Evolutionary conservation across 225 moss, liverwort and hornwort genomes (phyloP).

Genomic region (Physcomitrellopsis africana): DNA sequence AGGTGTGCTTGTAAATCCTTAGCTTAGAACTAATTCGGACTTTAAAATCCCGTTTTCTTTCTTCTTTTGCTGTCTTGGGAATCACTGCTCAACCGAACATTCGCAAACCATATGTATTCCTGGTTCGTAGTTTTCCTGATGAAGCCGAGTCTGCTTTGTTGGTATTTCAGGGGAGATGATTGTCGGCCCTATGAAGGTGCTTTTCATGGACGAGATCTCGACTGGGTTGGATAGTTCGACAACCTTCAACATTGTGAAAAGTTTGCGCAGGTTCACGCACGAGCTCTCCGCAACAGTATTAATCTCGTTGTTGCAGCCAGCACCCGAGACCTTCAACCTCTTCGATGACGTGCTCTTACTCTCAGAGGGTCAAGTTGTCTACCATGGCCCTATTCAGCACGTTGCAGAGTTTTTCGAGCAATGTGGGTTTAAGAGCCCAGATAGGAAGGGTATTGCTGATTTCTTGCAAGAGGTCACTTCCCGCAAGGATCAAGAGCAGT

Average conservation of each 20-base stretch:
- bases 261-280: conserved; percentile 53
- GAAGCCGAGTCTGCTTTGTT: background rate
- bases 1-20: conserved; percentile 24
- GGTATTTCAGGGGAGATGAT: conserved; percentile 75
- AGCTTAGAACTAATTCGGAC: background rate
- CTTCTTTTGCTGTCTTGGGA: background rate
- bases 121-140: background rate
- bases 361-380: conserved; percentile 78
- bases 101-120: background rate
- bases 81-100: background rate
- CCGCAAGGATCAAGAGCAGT: conserved; percentile 92
- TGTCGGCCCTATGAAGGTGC: conserved; percentile 73
- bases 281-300: conserved; percentile 52
- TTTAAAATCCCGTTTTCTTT: background rate
- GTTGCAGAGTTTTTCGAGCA: conserved; percentile 62
- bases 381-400: conserved; percentile 61
- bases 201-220: conserved; percentile 88
- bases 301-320: conserved; percentile 73
- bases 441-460: conserved; percentile 73
- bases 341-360: conserved; percentile 79
- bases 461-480: conserved; percentile 92
- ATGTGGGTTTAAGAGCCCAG: conserved; percentile 77
- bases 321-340: conserved; percentile 71
- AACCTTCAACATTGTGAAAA: conserved; percentile 64
- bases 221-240: conserved; percentile 82